A percentile compares a stretch with the other conserved stretches of the same genome.
Evolutionary conservation across 1,284 basidiomycete species (phyloP).

Genomic region (Ceratobasidium sp.): DNA sequence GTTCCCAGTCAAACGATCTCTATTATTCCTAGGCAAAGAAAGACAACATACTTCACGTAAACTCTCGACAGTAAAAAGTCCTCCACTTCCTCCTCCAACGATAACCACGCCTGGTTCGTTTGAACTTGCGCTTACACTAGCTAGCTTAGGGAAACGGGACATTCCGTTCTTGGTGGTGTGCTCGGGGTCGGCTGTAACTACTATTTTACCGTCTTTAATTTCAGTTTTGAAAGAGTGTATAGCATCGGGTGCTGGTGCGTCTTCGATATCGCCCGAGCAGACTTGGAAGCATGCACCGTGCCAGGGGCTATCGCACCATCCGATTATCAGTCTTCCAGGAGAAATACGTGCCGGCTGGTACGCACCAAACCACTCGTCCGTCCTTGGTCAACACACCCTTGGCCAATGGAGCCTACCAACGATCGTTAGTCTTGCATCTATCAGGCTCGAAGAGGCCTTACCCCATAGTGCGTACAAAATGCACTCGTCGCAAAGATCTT

Average conservation of each 20-base stretch:
- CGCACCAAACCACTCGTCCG: conserved; percentile 55
- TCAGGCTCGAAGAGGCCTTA: conserved; percentile 48
- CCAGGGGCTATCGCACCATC: conserved; percentile 67
- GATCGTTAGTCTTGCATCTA: background rate
- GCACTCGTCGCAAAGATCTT: conserved; percentile 79
- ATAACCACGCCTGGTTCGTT: conserved; percentile 75
- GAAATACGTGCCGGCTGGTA: background rate
- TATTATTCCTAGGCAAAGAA: background rate
- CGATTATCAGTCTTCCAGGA: background rate
- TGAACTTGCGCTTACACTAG: conserved; percentile 50
- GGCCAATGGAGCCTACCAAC: conserved; percentile 55
- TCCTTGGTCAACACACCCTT: conserved; percentile 80
- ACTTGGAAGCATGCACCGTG: conserved; percentile 93
- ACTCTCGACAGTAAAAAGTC: conserved; percentile 80
- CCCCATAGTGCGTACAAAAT: conserved; percentile 87
- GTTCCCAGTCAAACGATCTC: background rate
- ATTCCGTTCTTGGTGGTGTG: conserved; percentile 73
- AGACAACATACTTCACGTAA: conserved; percentile 68
- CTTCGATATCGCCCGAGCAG: conserved; percentile 82
- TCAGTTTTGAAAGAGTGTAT: conserved; percentile 80
- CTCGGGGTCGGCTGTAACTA: conserved; percentile 75
- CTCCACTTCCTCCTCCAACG: conserved; percentile 84
- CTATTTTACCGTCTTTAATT: conserved; percentile 74
- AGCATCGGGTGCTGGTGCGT: conserved; percentile 86
- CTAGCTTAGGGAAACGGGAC: conserved; percentile 57